Percentiles rank a stretch among this genome's conserved stretches.
These are phyloP conservation scores for Globisporangium parvum DNA, from an alignment of 352 stramenopile genomes.

Conservation along the genomic window DNA sequence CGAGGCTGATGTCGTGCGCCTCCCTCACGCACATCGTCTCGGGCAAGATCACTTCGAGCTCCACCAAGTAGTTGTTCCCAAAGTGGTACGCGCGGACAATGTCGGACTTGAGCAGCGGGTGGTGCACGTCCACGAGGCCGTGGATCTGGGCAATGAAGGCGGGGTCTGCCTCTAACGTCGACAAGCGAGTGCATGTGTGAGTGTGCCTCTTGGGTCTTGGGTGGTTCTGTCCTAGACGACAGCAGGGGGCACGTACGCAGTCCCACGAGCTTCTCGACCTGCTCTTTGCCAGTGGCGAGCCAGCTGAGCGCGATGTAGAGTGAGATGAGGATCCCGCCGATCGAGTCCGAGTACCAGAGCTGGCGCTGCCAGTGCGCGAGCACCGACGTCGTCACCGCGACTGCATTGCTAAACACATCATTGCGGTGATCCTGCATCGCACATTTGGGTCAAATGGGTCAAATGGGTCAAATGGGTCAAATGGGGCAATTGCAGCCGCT, in stretches of 20 bases:
- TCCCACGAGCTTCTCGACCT: slow-evolving; percentile 90
- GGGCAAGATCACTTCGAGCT: slow-evolving; percentile 82
- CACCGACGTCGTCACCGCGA: slow-evolving; percentile 84
- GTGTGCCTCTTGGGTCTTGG: too few species aligned
- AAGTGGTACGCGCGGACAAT: slow-evolving; percentile 95
- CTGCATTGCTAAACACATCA: slow-evolving; percentile 92
- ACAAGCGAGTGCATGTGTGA: background rate
- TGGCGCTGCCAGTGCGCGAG: slow-evolving; percentile 50
- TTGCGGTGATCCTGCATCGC: slow-evolving; percentile 97
- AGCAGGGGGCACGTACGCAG: slow-evolving; percentile 43
- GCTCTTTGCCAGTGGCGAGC: slow-evolving; percentile 93
- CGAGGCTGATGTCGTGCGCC: slow-evolving; percentile 95
- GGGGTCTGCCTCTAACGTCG: slow-evolving; percentile 65
- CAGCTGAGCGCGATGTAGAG: slow-evolving; percentile 96
- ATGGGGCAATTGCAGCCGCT: too few species aligned
- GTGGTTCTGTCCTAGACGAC: too few species aligned
- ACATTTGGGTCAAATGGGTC: background rate
- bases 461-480: background rate
- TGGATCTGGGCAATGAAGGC: slow-evolving; percentile 93
- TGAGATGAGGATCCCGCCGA: slow-evolving; percentile 94
- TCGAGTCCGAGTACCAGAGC: slow-evolving; percentile 92
- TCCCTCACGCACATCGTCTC: slow-evolving; percentile 90
- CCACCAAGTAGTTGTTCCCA: slow-evolving; percentile 93
- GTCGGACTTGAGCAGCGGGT: slow-evolving; percentile 89
- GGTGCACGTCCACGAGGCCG: slow-evolving; percentile 82